Evolutionary conservation across 257 asterid species (phyloP), one percentile per base, ranked within the genome.

Genomic region (Catharanthus roseus): DNA sequence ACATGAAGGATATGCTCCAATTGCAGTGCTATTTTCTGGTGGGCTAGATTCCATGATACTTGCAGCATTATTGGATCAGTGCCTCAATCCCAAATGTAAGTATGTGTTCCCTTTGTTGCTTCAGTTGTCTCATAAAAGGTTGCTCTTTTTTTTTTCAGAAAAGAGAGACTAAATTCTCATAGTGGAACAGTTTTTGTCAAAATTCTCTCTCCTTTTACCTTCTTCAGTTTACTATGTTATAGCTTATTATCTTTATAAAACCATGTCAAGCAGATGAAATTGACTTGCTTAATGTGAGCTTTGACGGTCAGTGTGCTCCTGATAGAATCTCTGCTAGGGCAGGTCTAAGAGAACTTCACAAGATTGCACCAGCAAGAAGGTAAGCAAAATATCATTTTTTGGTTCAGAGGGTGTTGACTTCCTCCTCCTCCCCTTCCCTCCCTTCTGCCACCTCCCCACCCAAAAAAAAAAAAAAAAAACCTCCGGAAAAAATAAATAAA

Each of bases 1-100:
- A 72, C 81, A 28, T 64, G 82, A 74, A 36, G 77, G 74, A 78
- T 45, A 56, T 84, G 82, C 91, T 84, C 99, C 99, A 23, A 77
- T 93, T 33, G 97, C 96, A 23, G 96, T 91, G 77, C 90, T 93
- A 44, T 93, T 91, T 88, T 93, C 99, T 70, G 99, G 99, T 61
- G 99, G 99, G 68, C 74, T 93, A 65, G 99, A 93, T 85, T 91
- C 96, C 47, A 93, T 93, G 99, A 89, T 93, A 73, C 85, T 93
- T 79, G 93, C 97, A 69, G 96, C 95, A 16, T 80, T 93, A 75
- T 81, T 85, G 73, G 88, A 93, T 83, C 88, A 85, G 77, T 93
- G 97, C 87, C 79, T 91, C 71, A 87, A 86, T 85, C 72, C 88
- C 69, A 80, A 86, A 69, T 86, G 99, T 93, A 76, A 86, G 95